These are phyloP conservation scores for Pseudocohnilembus persalinus DNA, from an alignment of 169 alveolate genomes.

Conservation along the genomic window DNA sequence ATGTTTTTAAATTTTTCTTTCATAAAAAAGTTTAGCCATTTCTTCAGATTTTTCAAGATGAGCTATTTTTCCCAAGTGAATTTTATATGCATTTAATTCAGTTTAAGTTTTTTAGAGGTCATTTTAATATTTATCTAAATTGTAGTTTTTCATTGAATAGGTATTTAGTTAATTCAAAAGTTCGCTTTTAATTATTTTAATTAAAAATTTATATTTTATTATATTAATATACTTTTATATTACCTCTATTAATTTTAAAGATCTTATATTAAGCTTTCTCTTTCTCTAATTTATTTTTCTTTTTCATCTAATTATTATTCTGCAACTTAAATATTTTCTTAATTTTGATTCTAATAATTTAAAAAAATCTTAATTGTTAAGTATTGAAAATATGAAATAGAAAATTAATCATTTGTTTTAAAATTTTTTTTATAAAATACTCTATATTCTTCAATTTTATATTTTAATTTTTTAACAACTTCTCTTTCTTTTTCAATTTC, in stretches of 20 bases:
- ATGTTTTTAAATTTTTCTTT: neutral
- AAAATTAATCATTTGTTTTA: no score
- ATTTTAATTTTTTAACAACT: neutral
- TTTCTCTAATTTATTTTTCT: neutral
- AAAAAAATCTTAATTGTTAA: no score
- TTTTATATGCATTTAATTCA: neutral
- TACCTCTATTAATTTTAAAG: no score
- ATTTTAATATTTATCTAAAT: neutral
- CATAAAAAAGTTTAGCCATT: neutral
- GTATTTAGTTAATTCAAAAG: neutral
- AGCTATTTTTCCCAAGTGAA: neutral
- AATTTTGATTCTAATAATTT: neutral
- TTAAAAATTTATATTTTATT: no score
- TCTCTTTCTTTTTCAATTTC: neutral
- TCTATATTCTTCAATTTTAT: neutral
- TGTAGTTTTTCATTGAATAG: neutral
- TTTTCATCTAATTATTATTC: no score
- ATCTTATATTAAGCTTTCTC: no score
- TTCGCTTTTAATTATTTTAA: neutral
- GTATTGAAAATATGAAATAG: no score
- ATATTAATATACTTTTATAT: no score
- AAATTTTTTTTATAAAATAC: neutral
- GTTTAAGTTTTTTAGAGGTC: neutral
- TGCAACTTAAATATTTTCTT: neutral
- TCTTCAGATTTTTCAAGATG: neutral